These are phyloP conservation scores for Neurospora sp. DNA, from an alignment of 495 filamentous ascomycete genomes.

Conservation along the genomic window DNA sequence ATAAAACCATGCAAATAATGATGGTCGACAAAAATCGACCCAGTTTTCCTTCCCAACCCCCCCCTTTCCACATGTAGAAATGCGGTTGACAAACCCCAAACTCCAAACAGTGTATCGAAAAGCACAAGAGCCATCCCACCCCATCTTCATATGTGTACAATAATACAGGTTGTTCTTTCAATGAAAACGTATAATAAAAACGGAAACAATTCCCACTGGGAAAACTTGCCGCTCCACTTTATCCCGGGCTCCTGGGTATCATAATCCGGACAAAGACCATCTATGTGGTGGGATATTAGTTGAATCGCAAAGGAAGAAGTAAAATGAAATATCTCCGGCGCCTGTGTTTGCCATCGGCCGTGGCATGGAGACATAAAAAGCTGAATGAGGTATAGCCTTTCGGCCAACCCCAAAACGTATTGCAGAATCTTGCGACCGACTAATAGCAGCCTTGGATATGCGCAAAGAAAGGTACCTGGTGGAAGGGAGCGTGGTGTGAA, in stretches of 20 bases:
- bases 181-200: background rate
- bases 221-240: background rate
- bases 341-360: background rate
- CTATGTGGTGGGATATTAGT: background rate
- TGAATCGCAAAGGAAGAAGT: background rate
- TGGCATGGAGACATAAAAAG: background rate
- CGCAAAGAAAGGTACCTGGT: slow-evolving; percentile 36
- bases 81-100: background rate
- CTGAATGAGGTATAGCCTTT: background rate
- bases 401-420: background rate
- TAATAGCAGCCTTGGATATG: slow-evolving; percentile 42
- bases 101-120: background rate
- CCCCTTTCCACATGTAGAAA: background rate
- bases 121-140: background rate
- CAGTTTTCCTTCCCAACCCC: background rate
- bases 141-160: background rate
- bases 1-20: background rate
- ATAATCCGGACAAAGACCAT: background rate
- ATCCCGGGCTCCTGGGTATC: background rate
- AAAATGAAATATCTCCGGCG: background rate
- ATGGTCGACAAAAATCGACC: background rate
- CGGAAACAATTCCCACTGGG: background rate
- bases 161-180: background rate
- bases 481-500: slow-evolving; percentile 31
- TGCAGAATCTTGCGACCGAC: background rate